Base-by-base conservation (phyloP, 495 filamentous ascomycete genomes). In the Mycothermus thermophilus region DNA sequence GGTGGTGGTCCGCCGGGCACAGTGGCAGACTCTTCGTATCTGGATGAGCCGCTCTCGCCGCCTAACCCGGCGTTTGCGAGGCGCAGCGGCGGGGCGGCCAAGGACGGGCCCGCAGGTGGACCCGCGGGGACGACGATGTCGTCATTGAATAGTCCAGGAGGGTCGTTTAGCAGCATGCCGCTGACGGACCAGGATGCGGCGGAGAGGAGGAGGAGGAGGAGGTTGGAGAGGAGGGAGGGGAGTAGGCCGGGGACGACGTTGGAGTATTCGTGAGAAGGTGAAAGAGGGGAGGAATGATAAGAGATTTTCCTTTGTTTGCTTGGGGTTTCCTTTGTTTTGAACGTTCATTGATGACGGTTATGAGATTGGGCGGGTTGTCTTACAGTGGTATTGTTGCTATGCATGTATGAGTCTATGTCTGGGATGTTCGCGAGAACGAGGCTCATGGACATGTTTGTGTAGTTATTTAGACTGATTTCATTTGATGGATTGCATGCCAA, bases 101-200 rank as follows among this genome's bases (percentile, higher is more conserved):
- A 71, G 43, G 69, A 73, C 46, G 67, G 62, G 28, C 65, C 67
- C 3, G 41, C 47, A 12, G 44, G 41, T n/a, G 51, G 52, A 0
- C 36, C 45, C 18, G 51, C 50, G 2, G 51, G 34, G 3, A 43
- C 46, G 23, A 69, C 60, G 8, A 35, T 66, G 17, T 66, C 64
- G 30, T 68, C 54, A 35, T 40, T 64, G 11, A 58, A 26, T n/a
- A 52, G 46, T 32, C 44, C 51, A n/a, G 46, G 11, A 3, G 36
- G 33, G 2, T 17, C 51, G 14, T 62, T 55, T 53, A 62, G 30
- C 24, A 49, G 44, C 37, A 44, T 34, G 30, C 42, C 19, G 24
- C 32, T 19, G 15, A 35, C n/a, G 21, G 27, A 32, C 34, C 26
- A 30, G 27, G 30, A 46, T 24, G 50, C 52, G 13, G 62, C 62